Percentiles rank a stretch among this genome's conserved stretches.
phyloP scores from a whole-genome alignment of 2,329 filamentous ascomycete genomes.

The Bimuria novae-zelandiae region DNA sequence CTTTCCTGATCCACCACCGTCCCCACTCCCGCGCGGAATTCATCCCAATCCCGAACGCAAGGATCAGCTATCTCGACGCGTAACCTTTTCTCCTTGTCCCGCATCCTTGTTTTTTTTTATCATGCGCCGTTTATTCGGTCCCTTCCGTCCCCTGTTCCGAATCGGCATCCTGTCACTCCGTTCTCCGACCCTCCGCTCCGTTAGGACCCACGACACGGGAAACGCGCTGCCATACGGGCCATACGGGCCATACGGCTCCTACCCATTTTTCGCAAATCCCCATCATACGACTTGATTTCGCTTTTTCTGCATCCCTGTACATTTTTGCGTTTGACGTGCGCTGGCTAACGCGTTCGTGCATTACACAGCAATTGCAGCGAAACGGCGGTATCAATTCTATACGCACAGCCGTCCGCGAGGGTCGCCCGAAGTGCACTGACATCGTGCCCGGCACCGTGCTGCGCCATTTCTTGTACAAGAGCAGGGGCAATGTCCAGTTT shows the following conservation, averaged over 20 bases:
- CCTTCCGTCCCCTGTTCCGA: neutral
- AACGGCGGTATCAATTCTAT: constrained; percentile 78
- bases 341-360: neutral
- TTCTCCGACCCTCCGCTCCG: neutral
- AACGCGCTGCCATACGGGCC: no score
- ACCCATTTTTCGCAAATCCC: neutral
- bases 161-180: neutral
- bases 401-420: constrained; percentile 68
- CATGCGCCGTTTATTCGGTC: no score
- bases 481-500: constrained; percentile 91
- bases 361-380: constrained; percentile 68
- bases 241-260: no score
- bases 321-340: neutral
- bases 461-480: constrained; percentile 95
- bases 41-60: neutral
- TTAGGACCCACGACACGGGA: no score
- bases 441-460: constrained; percentile 80
- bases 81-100: neutral
- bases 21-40: neutral
- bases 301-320: neutral
- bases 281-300: neutral
- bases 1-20: constrained; percentile 5
- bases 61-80: neutral
- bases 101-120: no score
- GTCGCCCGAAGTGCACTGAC: constrained; percentile 72